These are phyloP conservation scores for Corrigiola litoralis DNA, from an alignment of 179 eudicot genomes.

Conservation along the genomic window DNA sequence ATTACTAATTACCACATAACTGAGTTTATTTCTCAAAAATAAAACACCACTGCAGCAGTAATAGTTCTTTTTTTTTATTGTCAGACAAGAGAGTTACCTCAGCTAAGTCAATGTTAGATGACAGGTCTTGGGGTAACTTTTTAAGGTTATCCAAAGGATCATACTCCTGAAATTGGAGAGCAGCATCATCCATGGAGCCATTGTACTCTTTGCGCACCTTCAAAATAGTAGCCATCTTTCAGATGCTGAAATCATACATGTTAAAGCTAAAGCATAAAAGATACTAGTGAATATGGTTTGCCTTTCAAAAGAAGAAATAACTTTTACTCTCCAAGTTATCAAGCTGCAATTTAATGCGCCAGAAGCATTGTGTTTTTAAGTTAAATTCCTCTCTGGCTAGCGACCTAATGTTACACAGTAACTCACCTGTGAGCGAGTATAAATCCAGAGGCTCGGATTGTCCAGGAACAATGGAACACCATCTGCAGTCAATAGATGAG, in stretches of 20 bases:
- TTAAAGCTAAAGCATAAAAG: neutral
- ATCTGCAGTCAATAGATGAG: conserved; percentile 2
- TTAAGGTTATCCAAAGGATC: conserved; percentile 1
- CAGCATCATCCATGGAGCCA: conserved; percentile 1
- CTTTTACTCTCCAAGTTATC: too few species aligned
- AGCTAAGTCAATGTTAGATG: conserved; percentile 3
- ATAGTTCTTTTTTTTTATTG: too few species aligned
- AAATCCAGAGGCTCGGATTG: conserved; percentile 6
- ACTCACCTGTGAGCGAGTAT: conserved; percentile 18
- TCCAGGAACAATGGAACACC: conserved; percentile 20
- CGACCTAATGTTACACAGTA: neutral
- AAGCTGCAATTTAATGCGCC: neutral
- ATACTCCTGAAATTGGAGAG: neutral
- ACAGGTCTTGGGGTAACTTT: neutral
- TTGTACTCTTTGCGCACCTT: conserved; percentile 2
- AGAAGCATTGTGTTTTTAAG: neutral
- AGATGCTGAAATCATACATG: neutral
- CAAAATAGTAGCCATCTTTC: neutral
- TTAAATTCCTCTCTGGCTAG: neutral
- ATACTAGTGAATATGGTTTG: too few species aligned
- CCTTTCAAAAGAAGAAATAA: too few species aligned
- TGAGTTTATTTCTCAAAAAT: too few species aligned
- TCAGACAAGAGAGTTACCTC: conserved; percentile 2
- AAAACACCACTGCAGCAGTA: neutral
- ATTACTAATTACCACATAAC: too few species aligned